phyloP scores from a whole-genome alignment of 225 moss, liverwort and hornwort genomes.

The Physcomitrium patens region DNA sequence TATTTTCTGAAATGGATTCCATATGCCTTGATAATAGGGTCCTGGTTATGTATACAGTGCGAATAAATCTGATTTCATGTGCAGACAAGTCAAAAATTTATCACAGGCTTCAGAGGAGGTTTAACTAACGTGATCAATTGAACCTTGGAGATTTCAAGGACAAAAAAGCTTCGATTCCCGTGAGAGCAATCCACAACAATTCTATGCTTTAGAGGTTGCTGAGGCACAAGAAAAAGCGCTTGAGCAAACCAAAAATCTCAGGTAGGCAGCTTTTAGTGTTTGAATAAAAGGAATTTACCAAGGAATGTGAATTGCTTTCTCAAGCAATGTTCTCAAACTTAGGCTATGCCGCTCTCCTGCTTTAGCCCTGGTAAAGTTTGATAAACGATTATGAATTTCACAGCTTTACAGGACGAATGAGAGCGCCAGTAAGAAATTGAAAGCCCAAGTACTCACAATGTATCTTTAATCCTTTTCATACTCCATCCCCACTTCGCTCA shows the following conservation, averaged over 20 bases:
- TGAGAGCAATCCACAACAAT: conserved; percentile 5
- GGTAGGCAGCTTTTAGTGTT: not conserved
- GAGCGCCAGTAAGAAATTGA: too few relatives aligned
- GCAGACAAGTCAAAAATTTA: conserved; percentile 44
- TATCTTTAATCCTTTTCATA: too few relatives aligned
- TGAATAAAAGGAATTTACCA: too few relatives aligned
- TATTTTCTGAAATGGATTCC: not conserved
- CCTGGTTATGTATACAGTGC: not conserved
- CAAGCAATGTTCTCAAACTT: not conserved
- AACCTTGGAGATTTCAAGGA: not conserved
- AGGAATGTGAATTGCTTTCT: not conserved
- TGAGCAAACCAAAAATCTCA: not conserved
- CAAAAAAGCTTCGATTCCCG: not conserved
- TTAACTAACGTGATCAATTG: conserved; percentile 27
- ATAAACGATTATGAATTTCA: too few relatives aligned
- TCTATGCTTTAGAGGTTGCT: not conserved
- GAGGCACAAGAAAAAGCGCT: not conserved
- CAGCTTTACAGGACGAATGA: too few relatives aligned
- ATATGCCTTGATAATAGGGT: not conserved
- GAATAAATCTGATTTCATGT: not conserved
- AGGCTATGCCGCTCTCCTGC: not conserved
- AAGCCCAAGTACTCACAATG: too few relatives aligned
- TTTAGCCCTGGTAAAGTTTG: too few relatives aligned
- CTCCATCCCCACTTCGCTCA: too few relatives aligned
- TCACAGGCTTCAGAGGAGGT: conserved; percentile 44